Evolutionary conservation across 108 stramenopile species (phyloP).

Genomic region (Nitzschia sp.): DNA sequence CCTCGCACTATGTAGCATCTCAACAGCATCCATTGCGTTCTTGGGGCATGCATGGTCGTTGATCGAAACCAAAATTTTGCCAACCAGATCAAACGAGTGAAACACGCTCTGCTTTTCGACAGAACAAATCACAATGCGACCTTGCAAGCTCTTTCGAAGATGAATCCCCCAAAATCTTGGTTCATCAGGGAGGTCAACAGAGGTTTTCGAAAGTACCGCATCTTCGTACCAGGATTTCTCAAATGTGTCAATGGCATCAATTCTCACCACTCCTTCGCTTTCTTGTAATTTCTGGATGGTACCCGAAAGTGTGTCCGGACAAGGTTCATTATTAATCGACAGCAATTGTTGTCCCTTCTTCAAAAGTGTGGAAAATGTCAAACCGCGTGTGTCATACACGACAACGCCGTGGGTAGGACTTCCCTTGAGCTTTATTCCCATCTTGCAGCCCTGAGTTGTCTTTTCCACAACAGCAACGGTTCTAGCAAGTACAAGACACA

Average conservation of each 20-base stretch:
- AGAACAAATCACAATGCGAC: not conserved
- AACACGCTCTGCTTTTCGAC: too few species aligned
- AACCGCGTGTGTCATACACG: not conserved
- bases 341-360: conserved; percentile 2
- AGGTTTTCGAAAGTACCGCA: too few species aligned
- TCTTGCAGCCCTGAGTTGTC: not conserved
- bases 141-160: conserved; percentile 6
- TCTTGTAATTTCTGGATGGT: not conserved
- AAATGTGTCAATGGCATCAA: not conserved
- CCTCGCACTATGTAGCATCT: too few species aligned
- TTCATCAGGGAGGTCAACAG: too few species aligned
- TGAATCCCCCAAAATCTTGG: not conserved
- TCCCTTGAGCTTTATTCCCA: not conserved
- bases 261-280: not conserved
- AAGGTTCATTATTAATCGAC: conserved; percentile 1
- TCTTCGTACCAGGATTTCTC: too few species aligned
- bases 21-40: too few species aligned
- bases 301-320: not conserved
- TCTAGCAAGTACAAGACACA: conserved; percentile 8
- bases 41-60: too few species aligned
- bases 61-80: too few species aligned
- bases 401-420: not conserved
- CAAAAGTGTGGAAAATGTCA: not conserved
- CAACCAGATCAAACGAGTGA: too few species aligned
- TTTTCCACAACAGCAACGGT: not conserved